Conservation (phyloP, 192 early-diverging fungal genomes). For the Coemansia aciculifera region DNA sequence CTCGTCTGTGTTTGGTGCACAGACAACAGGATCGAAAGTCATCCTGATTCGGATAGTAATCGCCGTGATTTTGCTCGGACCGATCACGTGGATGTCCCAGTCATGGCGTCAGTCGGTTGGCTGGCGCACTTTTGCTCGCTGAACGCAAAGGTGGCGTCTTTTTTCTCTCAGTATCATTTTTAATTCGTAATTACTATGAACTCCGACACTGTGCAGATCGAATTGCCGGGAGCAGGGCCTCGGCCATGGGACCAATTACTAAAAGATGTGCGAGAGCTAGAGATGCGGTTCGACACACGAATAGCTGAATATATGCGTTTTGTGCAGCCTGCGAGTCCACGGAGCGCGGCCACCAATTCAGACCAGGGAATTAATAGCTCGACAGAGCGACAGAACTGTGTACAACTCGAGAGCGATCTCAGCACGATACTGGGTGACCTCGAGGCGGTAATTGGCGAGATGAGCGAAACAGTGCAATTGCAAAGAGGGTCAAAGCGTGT, state of each 20-base stretch:
- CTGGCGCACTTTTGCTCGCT: neutral
- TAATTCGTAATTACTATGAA: conserved; percentile 15
- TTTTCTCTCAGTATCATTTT: neutral
- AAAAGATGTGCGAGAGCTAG: conserved; percentile 47
- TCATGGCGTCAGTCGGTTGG: neutral
- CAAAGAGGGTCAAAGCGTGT: conserved; percentile 45
- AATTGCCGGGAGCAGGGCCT: conserved; percentile 44
- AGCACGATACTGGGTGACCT: conserved; percentile 42
- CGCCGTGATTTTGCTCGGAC: neutral
- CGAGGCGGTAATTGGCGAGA: conserved; percentile 43
- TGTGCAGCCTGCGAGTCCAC: conserved; percentile 42
- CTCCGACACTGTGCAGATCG: conserved; percentile 39
- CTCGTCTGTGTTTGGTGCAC: no score
- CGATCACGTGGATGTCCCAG: neutral
- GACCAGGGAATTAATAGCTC: neutral
- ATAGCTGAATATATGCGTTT: conserved; percentile 53
- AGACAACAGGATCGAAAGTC: no score
- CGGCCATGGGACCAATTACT: conserved; percentile 53
- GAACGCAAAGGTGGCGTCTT: neutral
- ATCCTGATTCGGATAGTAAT: neutral
- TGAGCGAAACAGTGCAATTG: conserved; percentile 45
- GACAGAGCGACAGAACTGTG: conserved; percentile 24
- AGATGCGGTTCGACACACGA: conserved; percentile 46
- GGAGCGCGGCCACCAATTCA: conserved; percentile 4
- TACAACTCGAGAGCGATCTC: conserved; percentile 36